Evolutionary conservation across 2,329 filamentous ascomycete genomes (phyloP), one percentile per base, ranked within the genome.

Genomic region (Colletotrichum sp.): DNA sequence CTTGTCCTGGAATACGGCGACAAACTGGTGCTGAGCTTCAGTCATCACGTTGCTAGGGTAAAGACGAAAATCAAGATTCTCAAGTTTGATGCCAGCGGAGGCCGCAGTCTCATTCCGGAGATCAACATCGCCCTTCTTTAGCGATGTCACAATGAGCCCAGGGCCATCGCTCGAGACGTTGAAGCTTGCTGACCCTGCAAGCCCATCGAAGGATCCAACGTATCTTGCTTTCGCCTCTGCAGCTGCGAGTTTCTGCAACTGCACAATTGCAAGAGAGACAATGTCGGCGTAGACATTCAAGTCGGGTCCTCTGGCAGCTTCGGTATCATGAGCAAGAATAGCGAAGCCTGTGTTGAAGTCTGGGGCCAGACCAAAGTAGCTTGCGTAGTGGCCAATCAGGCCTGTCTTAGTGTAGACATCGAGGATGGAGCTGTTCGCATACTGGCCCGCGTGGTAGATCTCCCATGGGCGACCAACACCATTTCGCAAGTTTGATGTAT

Each of bases 231-330:
- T 76, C 57, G 68, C 76, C 76, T 81, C 74, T 49, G 55, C 21
- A 1, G 76, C 77, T 3, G 80, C 79, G 5, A 79, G 55, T 10
- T 66, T 64, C 44, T 78, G 28, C 8, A 82, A 55, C 39, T 73
- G 30, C 12, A 59, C 70, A 21, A 81, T 15, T 18, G 71, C 75
- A 1, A 81, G 80, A 8, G 81, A 83, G 0, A 82, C 80, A 18
- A 84, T 65, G 34, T 85, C 83, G 0, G 79, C 83, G n/a, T 84
- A 77, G 0, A 83, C 83, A 15, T 85, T 84, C 8, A 84, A 79
- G 44, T 84, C 83, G 5, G 82, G 80, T 13, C 77, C 72, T 12
- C 79, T 73, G 3, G 78, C 57, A 0, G 77, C 76, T 12, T 59
- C 78, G 9, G 63, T 66, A n/a, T 85, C 83, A 77, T 84, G 83